Evolutionary conservation across 257 asterid species (phyloP).

Genomic region (Anisodus tanguticus): DNA sequence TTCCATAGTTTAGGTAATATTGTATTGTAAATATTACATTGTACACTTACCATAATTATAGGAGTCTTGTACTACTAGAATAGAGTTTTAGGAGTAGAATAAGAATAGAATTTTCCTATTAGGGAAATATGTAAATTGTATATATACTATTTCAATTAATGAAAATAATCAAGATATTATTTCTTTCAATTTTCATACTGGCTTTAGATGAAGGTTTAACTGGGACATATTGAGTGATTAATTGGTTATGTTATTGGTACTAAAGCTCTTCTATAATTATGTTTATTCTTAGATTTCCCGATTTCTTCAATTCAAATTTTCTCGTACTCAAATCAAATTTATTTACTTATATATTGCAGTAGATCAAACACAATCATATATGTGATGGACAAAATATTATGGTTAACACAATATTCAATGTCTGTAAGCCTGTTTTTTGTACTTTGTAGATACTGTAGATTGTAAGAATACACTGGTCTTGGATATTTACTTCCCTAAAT

Average conservation of each 20-base stretch:
- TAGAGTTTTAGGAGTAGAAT: too few species aligned
- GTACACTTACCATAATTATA: too few species aligned
- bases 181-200: not conserved
- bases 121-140: too few species aligned
- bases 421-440: not conserved
- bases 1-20: too few species aligned
- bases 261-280: not conserved
- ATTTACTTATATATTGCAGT: not conserved
- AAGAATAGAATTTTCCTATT: too few species aligned
- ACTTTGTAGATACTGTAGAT: not conserved
- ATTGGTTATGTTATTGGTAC: not conserved
- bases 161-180: too few species aligned
- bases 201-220: not conserved
- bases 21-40: too few species aligned
- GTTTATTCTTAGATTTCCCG: not conserved
- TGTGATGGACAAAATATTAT: not conserved
- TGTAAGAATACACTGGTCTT: not conserved
- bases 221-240: not conserved
- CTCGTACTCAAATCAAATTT: not conserved
- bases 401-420: not conserved
- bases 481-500: not conserved
- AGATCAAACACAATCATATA: not conserved
- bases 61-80: too few species aligned
- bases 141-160: too few species aligned
- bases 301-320: not conserved